Evolutionary conservation across 2,329 filamentous ascomycete species (phyloP).

Genomic region (Aureobasidium sp.): DNA sequence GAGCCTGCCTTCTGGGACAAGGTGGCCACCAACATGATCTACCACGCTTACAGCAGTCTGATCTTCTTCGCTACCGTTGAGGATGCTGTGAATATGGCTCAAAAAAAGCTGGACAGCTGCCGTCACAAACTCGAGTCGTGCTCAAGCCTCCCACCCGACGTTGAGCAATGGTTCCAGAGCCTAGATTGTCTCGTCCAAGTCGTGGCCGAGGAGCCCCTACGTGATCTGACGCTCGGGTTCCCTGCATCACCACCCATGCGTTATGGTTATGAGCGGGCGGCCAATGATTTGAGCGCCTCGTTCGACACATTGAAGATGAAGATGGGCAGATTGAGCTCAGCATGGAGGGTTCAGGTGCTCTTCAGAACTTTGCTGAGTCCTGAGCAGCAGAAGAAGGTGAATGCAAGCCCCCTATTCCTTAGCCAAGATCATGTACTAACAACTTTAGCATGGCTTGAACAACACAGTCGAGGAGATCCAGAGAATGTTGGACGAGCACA

Average conservation of each 20-base stretch:
- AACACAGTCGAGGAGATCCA: slow-evolving; percentile 24
- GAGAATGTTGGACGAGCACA: slow-evolving; percentile 25
- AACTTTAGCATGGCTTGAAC: slow-evolving; percentile 18
- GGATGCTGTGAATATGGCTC: neutral
- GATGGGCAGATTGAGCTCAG: neutral
- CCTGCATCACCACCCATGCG: slow-evolving; percentile 38
- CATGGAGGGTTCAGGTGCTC: slow-evolving; percentile 6
- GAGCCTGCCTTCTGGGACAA: slow-evolving; percentile 16
- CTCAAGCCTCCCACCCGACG: neutral
- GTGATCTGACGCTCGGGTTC: slow-evolving; percentile 23
- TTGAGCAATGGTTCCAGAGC: neutral
- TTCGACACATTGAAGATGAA: neutral
- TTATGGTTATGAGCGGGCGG: slow-evolving; percentile 5
- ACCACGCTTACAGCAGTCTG: slow-evolving; percentile 18
- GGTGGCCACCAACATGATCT: slow-evolving; percentile 18
- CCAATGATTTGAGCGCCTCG: neutral
- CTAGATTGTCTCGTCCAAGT: neutral
- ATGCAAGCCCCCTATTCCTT: neutral
- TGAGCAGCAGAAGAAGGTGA: slow-evolving; percentile 14
- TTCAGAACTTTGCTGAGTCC: slow-evolving; percentile 11
- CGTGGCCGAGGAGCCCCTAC: slow-evolving; percentile 25
- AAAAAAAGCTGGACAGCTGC: neutral
- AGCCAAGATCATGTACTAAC: neutral
- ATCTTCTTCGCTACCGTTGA: slow-evolving; percentile 16
- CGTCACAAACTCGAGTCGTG: neutral